Percentiles rank a stretch among this genome's conserved stretches.
Evolutionary conservation across 2,329 filamentous ascomycete species (phyloP).

Genomic region (Incumbomyces delicatus): DNA sequence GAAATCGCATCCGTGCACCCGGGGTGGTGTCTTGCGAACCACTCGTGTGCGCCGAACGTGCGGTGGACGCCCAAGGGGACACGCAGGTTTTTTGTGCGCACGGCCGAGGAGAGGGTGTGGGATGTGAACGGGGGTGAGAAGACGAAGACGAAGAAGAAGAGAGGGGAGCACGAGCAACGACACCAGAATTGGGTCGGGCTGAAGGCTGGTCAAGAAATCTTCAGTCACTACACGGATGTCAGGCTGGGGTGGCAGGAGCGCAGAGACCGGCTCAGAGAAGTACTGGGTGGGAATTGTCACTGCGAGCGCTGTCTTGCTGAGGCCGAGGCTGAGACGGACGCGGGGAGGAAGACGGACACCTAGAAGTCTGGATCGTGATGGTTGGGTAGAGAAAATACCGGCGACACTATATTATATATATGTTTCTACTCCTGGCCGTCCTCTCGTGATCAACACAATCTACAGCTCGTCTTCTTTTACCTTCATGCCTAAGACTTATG

Average conservation of each 20-base stretch:
- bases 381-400: too few species aligned
- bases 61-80: constrained; percentile 64
- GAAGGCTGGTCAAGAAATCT: constrained; percentile 68
- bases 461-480: too few species aligned
- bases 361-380: too few species aligned
- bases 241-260: constrained; percentile 66
- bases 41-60: constrained; percentile 92
- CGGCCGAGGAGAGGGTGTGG: constrained; percentile 10
- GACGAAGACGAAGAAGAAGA: too few species aligned
- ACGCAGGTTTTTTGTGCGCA: constrained; percentile 14
- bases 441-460: too few species aligned
- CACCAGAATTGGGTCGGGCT: constrained; percentile 52
- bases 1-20: constrained; percentile 91
- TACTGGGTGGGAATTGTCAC: constrained; percentile 79
- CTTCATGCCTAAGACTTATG: too few species aligned
- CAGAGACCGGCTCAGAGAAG: constrained; percentile 79
- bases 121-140: background rate
- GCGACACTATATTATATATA: too few species aligned
- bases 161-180: constrained; percentile 1
- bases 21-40: constrained; percentile 92
- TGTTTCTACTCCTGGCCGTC: too few species aligned
- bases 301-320: constrained; percentile 75
- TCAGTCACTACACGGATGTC: constrained; percentile 93
- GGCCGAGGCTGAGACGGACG: background rate
- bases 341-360: too few species aligned